These are phyloP conservation scores for Ophiosphaerella herpotricha DNA, from an alignment of 2,329 filamentous ascomycete species.

Conservation along the genomic window DNA sequence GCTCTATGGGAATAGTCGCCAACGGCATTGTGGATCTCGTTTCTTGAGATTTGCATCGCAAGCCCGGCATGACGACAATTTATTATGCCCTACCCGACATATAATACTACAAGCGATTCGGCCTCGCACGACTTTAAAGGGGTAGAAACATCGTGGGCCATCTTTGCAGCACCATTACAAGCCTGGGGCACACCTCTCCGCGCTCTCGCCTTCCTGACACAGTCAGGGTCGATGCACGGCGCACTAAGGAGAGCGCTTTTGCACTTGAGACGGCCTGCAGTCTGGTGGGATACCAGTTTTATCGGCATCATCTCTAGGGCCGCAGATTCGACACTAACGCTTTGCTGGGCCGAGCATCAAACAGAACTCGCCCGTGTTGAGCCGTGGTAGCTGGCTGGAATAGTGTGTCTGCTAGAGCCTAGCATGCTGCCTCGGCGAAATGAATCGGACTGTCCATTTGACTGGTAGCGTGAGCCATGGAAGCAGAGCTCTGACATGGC, in stretches of 20 bases:
- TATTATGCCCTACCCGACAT: conserved; percentile 24
- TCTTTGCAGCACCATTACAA: conserved; percentile 16
- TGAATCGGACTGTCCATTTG: conserved; percentile 14
- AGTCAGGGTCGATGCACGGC: conserved; percentile 10
- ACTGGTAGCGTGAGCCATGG: conserved; percentile 22
- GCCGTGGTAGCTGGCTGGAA: conserved; percentile 24
- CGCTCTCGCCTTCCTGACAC: conserved; percentile 14
- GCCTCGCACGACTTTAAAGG: conserved; percentile 20
- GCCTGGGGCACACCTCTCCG: conserved; percentile 14
- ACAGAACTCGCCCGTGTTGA: conserved; percentile 19
- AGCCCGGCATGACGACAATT: conserved; percentile 33
- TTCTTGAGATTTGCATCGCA: conserved; percentile 16
- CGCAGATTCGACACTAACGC: conserved; percentile 30
- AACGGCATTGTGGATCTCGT: conserved; percentile 9
- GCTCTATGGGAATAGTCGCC: conserved; percentile 4
- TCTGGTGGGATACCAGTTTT: neutral
- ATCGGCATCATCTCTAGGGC: conserved; percentile 26
- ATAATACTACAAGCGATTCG: conserved; percentile 18
- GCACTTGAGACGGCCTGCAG: neutral
- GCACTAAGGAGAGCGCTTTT: neutral
- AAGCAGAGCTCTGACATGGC: conserved; percentile 34
- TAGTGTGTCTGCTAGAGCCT: conserved; percentile 19
- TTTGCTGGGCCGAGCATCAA: conserved; percentile 27
- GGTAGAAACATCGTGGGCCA: conserved; percentile 20
- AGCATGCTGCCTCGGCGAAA: conserved; percentile 36